Evolutionary conservation across 179 eudicot species (phyloP), one percentile per base, ranked within the genome.

Genomic region (Actinidia polygama): DNA sequence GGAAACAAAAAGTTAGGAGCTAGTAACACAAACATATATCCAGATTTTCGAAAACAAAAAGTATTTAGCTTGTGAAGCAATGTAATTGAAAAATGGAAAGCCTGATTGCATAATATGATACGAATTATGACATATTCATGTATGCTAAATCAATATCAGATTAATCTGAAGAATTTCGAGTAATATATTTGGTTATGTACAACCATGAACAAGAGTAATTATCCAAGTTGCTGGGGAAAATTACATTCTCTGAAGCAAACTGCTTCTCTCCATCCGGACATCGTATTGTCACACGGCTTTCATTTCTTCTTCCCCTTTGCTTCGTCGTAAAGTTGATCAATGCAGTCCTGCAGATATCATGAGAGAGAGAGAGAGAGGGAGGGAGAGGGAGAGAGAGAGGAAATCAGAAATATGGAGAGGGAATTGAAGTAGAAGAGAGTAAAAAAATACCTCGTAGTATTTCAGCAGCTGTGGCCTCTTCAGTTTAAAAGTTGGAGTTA

Each of bases 401-500:
- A 4, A 49, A 58, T 54, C 7, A 74, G 47, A 2, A 76, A 76
- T 4, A 57, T 21, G 58, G 24, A 36, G 36, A 30, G 51, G 36
- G 23, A 10, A n/a, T 59, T 59, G 36, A 58, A 58, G 19, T 59
- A 40, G 55, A 6, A 19, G 80, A 61, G 69, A 19, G 9, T 21
- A 44, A 3, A 61, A 47, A 63, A 40, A 0, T 88, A 95, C 99
- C 95, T 95, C 91, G 89, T 97, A 97, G 91, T 92, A 85, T 80
- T 94, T 93, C 64, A 92, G 93, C 85, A 95, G 80, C 84, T 95
- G 99, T 1, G 96, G 98, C 90, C 99, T 91, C 87, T 97, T 97
- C 87, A 95, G 87, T 84, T 97, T 97, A 63, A 95, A 97, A 11
- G 99, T 97, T 50, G 99, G 99, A 54, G 99, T 97, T 19, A 97